Evolutionary conservation across 78 protist species (phyloP).

Genomic region (Protostelium mycophagum): DNA sequence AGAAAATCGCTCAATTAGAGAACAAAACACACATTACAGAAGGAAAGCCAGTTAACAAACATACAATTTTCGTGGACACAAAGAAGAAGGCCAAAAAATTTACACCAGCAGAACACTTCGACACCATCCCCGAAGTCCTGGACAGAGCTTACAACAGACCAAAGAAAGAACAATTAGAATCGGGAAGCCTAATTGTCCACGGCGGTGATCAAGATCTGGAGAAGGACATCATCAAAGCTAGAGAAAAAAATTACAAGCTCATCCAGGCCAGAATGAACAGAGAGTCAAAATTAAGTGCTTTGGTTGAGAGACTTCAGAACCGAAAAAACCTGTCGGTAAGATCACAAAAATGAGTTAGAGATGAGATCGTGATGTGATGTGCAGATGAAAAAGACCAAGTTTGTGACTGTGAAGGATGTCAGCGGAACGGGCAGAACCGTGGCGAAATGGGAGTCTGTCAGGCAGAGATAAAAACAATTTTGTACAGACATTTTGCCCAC

Average conservation of each 20-base stretch:
- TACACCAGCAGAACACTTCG: not conserved
- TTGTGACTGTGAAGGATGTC: too few relatives aligned
- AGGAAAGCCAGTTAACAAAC: not conserved
- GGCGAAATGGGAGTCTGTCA: too few relatives aligned
- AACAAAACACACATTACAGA: not conserved
- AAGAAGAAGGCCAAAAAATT: not conserved
- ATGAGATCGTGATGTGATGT: too few relatives aligned
- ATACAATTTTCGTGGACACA: not conserved
- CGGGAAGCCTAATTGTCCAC: not conserved
- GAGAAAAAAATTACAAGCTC: not conserved
- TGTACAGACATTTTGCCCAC: too few relatives aligned
- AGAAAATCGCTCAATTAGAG: not conserved
- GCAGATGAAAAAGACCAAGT: too few relatives aligned
- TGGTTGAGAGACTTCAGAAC: not conserved
- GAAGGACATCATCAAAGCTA: not conserved
- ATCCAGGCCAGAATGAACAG: not conserved
- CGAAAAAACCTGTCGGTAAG: not conserved
- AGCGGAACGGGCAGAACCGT: too few relatives aligned
- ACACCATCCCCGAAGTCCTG: not conserved
- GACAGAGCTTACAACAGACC: not conserved
- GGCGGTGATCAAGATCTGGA: not conserved
- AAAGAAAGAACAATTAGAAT: not conserved
- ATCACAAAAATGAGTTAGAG: not conserved
- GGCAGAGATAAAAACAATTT: too few relatives aligned
- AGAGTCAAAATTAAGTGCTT: not conserved